Base-by-base conservation (phyloP, 2,329 filamentous ascomycete species). In the Aureobasidium vineae region DNA sequence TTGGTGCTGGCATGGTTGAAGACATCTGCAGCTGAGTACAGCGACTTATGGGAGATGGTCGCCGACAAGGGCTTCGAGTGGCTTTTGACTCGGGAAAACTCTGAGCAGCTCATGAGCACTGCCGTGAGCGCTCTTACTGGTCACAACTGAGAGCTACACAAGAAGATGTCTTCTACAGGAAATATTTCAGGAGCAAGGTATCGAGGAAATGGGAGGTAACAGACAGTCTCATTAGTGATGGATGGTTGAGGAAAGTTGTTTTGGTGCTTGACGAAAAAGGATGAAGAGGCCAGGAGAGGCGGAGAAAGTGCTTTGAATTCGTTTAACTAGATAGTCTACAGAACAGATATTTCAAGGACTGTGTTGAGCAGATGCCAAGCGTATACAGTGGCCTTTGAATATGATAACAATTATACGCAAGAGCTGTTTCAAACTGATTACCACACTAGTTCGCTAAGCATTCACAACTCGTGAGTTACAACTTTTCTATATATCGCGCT, bases 41-140 rank as follows among this genome's bases (percentile, higher is more conserved):
- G 78, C 72, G 87, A 86, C 2, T 80, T 81, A 7, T 90, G 87
- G 87, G 86, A 88, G 68, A 78, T 90, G 79, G 76, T 90, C 45
- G 85, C 83, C 19, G 82, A 83, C 11, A 89, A 89, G 79, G 86
- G 84, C 0, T 79, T 77, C 71, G 71, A 54, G 0, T 89, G 85
- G 84, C 63, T 87, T 53, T 69, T 71, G 38, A 69, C 36, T 1
- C n/a, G 41, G 33, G 56, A 36, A 2, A 16, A 60, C 28, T 60
- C 41, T 8, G 41, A 47, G 28, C 19, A 11, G 1, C 5, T 47
- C 11, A 60, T 60, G 56, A 16, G 8, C 21, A 26, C 36, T 23
- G 56, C 56, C 6, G 47, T 47, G 56, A 36, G 11, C 5, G 11
- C n/a, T 47, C 3, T 60, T 11, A 13, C 26, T 16, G n/a, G 10